Evolutionary conservation across 148 eudicot species (phyloP), one percentile per base, ranked within the genome.

Genomic region (Limonium bicolor): DNA sequence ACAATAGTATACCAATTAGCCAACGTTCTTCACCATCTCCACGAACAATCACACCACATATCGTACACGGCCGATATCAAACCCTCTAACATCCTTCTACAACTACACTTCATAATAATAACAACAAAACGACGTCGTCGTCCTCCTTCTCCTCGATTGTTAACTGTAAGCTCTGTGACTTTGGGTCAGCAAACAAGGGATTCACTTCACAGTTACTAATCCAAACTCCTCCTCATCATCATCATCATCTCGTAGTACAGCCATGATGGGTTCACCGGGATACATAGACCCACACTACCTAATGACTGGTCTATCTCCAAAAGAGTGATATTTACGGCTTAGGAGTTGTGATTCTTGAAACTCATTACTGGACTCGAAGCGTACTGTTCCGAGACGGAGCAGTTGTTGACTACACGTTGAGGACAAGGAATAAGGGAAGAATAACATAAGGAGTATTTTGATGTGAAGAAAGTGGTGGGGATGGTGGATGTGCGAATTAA

Each of bases 51-150:
- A 39, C 49, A n/a, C 76, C 62, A 4, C 92, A 77, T 32, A 65
- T 86, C 26, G 66, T 86, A 38, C 96, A 86, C 3, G 87, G 96
- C n/a, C 0, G 96, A 86, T 58, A 76, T 86, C n/a, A 86, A 86
- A 44, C 39, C 96, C 20, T 86, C 96, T 3, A 86, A 86, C 57
- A 59, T 86, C 4, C 62, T 86, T 20, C 60, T 86, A 25, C n/a
- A n/a, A n/a, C n/a, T n/a, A n/a, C n/a, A n/a, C n/a, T n/a, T n/a
- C n/a, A n/a, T n/a, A n/a, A n/a, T n/a, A n/a, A n/a, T n/a, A n/a
- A n/a, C n/a, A n/a, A n/a, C n/a, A n/a, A n/a, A n/a, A n/a, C n/a
- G n/a, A n/a, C n/a, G n/a, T n/a, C n/a, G n/a, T n/a, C n/a, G n/a
- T n/a, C n/a, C n/a, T n/a, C n/a, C n/a, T n/a, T n/a, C 11, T 6